phyloP scores from a whole-genome alignment of 2,329 filamentous ascomycete species.

The Parafenestella ontariensis region DNA sequence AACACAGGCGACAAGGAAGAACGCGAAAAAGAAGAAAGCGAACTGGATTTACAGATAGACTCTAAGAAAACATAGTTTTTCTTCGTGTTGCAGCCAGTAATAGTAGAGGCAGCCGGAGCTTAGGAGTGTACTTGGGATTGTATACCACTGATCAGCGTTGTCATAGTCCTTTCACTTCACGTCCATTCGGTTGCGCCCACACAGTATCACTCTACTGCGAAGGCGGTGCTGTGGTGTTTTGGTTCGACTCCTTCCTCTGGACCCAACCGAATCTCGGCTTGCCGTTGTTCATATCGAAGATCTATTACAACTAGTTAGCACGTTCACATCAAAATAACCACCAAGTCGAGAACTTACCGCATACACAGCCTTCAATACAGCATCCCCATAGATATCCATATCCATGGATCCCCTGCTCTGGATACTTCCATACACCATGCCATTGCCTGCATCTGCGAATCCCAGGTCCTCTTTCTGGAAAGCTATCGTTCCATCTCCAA shows the following conservation, averaged over 20 bases:
- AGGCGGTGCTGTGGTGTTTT: constrained; percentile 25
- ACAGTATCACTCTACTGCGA: constrained; percentile 22
- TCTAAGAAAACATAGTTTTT: too few species aligned
- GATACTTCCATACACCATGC: constrained; percentile 49
- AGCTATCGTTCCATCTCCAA: constrained; percentile 22
- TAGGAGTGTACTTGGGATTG: too few species aligned
- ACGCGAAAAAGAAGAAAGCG: background rate
- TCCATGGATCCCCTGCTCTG: constrained; percentile 29
- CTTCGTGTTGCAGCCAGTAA: too few species aligned
- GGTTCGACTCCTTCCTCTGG: constrained; percentile 26
- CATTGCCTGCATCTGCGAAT: constrained; percentile 63
- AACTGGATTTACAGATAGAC: too few species aligned
- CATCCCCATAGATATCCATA: constrained; percentile 71
- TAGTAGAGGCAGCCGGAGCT: too few species aligned
- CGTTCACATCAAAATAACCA: background rate
- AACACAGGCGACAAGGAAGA: background rate
- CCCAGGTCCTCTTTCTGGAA: constrained; percentile 57
- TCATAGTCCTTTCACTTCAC: too few species aligned
- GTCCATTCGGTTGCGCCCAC: too few species aligned
- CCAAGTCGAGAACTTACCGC: constrained; percentile 43
- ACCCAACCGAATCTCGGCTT: constrained; percentile 25
- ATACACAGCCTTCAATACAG: constrained; percentile 60
- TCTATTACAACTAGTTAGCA: constrained; percentile 10
- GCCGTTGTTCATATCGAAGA: constrained; percentile 34
- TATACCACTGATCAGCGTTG: too few species aligned